Percentiles rank a stretch among this genome's conserved stretches.
phyloP scores from a whole-genome alignment of 2,329 filamentous ascomycete species.

The Fusarium nygamai region DNA sequence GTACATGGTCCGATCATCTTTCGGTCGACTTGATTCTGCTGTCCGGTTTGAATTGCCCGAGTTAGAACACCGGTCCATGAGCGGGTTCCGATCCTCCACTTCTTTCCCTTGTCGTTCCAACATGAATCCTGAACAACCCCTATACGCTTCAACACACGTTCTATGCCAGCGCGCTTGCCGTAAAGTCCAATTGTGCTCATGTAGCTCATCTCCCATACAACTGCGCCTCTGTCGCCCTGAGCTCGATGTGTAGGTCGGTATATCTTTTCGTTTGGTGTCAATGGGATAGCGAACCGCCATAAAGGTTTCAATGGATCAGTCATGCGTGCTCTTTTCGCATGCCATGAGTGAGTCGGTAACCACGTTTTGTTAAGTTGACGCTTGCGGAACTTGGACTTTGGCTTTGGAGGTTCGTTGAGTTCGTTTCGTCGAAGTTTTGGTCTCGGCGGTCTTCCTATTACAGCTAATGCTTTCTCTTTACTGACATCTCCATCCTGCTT shows the following conservation, averaged over 20 bases:
- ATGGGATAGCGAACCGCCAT: slow-evolving; percentile 90
- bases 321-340: slow-evolving; percentile 92
- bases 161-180: slow-evolving; percentile 71
- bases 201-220: slow-evolving; percentile 96
- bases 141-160: slow-evolving; percentile 72
- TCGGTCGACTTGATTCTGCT: slow-evolving; percentile 35
- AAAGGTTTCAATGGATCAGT: slow-evolving; percentile 78
- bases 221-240: slow-evolving; percentile 76
- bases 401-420: slow-evolving; percentile 67
- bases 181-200: slow-evolving; percentile 85
- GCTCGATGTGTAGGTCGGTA: slow-evolving; percentile 89
- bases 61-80: slow-evolving; percentile 62
- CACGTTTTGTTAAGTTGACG: slow-evolving; percentile 90
- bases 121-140: slow-evolving; percentile 68
- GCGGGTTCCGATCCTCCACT: slow-evolving; percentile 71
- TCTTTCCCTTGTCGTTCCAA: slow-evolving; percentile 71
- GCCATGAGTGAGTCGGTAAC: slow-evolving; percentile 94
- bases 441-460: slow-evolving; percentile 50
- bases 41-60: slow-evolving; percentile 62
- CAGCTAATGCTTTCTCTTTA: slow-evolving; percentile 16
- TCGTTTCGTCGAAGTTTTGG: slow-evolving; percentile 77
- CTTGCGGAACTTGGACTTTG: slow-evolving; percentile 79
- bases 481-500: slow-evolving; percentile 33
- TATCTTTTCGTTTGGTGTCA: slow-evolving; percentile 88
- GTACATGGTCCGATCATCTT: slow-evolving; percentile 76